Base-by-base conservation (phyloP, 106 monocot genomes). In the Gastrodia elata region DNA sequence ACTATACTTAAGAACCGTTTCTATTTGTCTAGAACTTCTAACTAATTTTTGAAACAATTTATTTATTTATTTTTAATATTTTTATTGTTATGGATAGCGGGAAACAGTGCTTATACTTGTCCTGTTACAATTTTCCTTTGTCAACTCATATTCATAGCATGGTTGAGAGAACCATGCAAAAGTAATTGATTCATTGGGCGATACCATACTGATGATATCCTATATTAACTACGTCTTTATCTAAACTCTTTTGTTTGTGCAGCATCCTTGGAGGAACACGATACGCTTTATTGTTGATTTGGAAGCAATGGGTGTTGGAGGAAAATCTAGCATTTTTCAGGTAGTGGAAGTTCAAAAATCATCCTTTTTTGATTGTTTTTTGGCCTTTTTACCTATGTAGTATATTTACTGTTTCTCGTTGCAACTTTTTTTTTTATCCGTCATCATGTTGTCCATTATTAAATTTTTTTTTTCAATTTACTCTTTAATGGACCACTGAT, bases 251-350 rank as follows among this genome's bases (percentile, higher is more conserved):
- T 33, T 10, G 6, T 65, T 70, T 41, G 39, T 86, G 84, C 82
- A 91, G 91, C 91, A 91, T 81, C 87, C 78, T 39, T 91, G 91
- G 91, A 83, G 83, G 16, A 78, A 57, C 32, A 74, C 80, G 39
- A 74, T 91, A 73, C 75, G 70, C 64, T 87, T 83, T 77, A 77
- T 76, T n/a, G 40, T 91, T 70, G 91, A 91, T 77, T 83, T 91
- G 73, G 91, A 91, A 64, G 91, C 91, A 43, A 87, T 91, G 68
- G 91, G 91, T 8, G 80, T 87, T 73, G 87, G 91, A 16, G 91
- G 91, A 14, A 87, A 87, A 41, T 91, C 91, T 43, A 78, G 49
- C 39, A 71, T 91, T 28, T 91, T 91, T 77, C 91, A 91, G 87
- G 91, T 91, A 22, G 4, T 52, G 33, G 0, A 57, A 30, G 26